Percentiles rank a stretch among this genome's conserved stretches.
These are phyloP conservation scores for Suhomyces vadensis DNA, from an alignment of 805 yeast genomes.

Conservation along the genomic window DNA sequence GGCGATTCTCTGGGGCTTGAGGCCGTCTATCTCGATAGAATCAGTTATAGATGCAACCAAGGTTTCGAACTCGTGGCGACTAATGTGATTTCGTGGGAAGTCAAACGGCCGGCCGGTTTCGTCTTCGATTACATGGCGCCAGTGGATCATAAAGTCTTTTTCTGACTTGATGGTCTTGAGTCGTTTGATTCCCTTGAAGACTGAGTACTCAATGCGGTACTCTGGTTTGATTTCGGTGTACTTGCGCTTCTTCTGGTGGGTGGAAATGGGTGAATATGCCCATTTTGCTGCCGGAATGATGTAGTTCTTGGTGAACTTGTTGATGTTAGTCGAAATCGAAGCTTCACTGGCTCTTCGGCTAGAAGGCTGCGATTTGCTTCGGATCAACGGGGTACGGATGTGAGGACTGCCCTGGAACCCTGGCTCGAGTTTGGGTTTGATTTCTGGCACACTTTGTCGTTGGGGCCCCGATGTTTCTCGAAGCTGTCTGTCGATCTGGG, in stretches of 20 bases:
- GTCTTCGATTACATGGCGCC: slow-evolving; percentile 16
- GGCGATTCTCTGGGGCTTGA: slow-evolving; percentile 54
- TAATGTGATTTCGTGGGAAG: slow-evolving; percentile 25
- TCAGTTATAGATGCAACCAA: slow-evolving; percentile 45
- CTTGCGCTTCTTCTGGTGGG: slow-evolving; percentile 7
- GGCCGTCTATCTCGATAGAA: slow-evolving; percentile 46
- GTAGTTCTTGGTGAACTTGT: slow-evolving; percentile 21
- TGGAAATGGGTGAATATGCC: slow-evolving; percentile 28
- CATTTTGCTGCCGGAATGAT: slow-evolving; percentile 31
- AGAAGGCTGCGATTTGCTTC: slow-evolving; percentile 15
- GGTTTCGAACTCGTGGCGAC: slow-evolving; percentile 31
- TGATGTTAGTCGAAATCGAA: slow-evolving; percentile 15
- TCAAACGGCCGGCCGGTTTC: slow-evolving; percentile 12
- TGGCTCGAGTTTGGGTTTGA: background rate
- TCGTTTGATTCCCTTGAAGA: slow-evolving; percentile 43
- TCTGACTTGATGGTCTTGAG: slow-evolving; percentile 17
- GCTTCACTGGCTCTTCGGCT: slow-evolving; percentile 12
- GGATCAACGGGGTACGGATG: slow-evolving; percentile 8
- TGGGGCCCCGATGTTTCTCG: too few relatives aligned
- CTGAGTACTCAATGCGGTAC: slow-evolving; percentile 56
- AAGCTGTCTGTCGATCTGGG: slow-evolving; percentile 1
- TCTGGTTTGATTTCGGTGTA: slow-evolving; percentile 11
- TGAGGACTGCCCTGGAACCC: background rate
- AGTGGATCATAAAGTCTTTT: slow-evolving; percentile 19
- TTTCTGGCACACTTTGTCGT: background rate